These are phyloP conservation scores for Globisporangium solare DNA, from an alignment of 352 stramenopile genomes.

Conservation along the genomic window DNA sequence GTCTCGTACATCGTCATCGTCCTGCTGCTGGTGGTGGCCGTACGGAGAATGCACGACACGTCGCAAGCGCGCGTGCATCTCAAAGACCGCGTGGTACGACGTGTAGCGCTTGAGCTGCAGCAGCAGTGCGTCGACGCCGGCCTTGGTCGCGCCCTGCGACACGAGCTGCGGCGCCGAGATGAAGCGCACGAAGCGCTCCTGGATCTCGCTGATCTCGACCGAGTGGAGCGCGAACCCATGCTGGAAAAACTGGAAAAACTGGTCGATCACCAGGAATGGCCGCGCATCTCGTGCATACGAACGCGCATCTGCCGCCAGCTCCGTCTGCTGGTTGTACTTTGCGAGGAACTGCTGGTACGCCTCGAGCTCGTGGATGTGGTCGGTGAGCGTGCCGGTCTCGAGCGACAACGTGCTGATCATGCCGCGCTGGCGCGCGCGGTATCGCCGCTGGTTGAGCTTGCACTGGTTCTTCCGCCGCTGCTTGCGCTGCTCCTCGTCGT, in stretches of 20 bases:
- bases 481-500: slow-evolving; percentile 62
- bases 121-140: slow-evolving; percentile 42
- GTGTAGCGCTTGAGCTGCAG: slow-evolving; percentile 68
- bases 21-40: background rate
- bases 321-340: slow-evolving; percentile 10
- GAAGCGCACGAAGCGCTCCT: slow-evolving; percentile 54
- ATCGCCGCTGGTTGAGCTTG: slow-evolving; percentile 69
- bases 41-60: slow-evolving; percentile 24
- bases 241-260: slow-evolving; percentile 50
- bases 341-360: slow-evolving; percentile 50
- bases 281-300: slow-evolving; percentile 9
- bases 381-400: slow-evolving; percentile 46
- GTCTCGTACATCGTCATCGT: background rate
- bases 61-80: slow-evolving; percentile 20
- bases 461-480: slow-evolving; percentile 63
- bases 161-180: slow-evolving; percentile 30
- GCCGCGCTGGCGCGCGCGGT: slow-evolving; percentile 54
- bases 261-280: slow-evolving; percentile 33
- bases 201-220: slow-evolving; percentile 43
- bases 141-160: slow-evolving; percentile 28
- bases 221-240: slow-evolving; percentile 65
- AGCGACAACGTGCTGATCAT: slow-evolving; percentile 59
- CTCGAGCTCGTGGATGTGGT: slow-evolving; percentile 37
- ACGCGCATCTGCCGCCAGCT: background rate
- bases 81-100: slow-evolving; percentile 59